Base-by-base conservation (phyloP, 768 basidiomycete genomes). In the Lentinus brumalis region DNA sequence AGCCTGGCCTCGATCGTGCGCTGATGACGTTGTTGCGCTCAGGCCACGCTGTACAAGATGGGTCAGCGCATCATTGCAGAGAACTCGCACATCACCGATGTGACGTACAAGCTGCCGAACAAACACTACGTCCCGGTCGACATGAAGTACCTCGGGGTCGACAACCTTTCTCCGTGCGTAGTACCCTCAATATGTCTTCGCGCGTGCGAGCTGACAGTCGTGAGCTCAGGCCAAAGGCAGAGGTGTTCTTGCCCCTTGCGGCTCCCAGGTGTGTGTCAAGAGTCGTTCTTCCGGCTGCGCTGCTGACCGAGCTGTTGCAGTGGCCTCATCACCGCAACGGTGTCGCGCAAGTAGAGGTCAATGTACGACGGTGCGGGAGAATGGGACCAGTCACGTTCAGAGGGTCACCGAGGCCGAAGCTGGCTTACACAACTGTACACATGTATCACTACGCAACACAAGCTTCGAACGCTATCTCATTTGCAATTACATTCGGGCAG, bases 21-120 rank as follows among this genome's bases (percentile, higher is more conserved):
- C n/a, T 5, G 5, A 35, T 53, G 30, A 63, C 40, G 9, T 15
- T 26, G 50, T 62, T n/a, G 12, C 6, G 5, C 29, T 32, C 73
- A 97, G 91, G 96, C 96, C 9, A 97, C 95, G 30, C 77, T 96
- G 53, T 96, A 87, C 82, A 91, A 90, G 77, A 96, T 96, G 86
- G 92, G 82, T 0, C 83, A 90, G 63, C 80, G 81, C 2, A 79
- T 98, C 64, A 75, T 97, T 31, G 74, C 74, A 1, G 86, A 90
- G 71, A 89, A 93, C 67, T 72, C 73, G 2, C 77, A 77, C 2
- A 79, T 97, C 12, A 70, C 80, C 45, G 74, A 74, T 2, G 88
- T 92, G 35, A 79, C 81, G 14, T 97, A 96, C 75, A 74, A 76
- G 45, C 80, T 97, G 3, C 96, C 96, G 2, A 98, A 98, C 79